Evolutionary conservation across 345 rosid species (phyloP).

Genomic region (Turritis glabra): DNA sequence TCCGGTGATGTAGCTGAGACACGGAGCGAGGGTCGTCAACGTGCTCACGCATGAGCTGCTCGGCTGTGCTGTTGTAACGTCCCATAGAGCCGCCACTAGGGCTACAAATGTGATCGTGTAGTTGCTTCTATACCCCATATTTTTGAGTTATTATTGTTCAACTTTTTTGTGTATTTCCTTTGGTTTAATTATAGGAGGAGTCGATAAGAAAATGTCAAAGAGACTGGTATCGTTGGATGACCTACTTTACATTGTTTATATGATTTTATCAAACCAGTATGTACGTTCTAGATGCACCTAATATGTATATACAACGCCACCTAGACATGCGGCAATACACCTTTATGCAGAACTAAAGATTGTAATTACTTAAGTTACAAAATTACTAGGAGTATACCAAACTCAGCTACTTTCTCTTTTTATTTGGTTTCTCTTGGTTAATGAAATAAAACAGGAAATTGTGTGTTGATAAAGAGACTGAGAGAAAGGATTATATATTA

Average conservation of each 20-base stretch:
- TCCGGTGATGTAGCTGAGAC: slow-evolving; percentile 59
- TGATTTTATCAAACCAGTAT: background rate
- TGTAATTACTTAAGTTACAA: background rate
- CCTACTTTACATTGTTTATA: slow-evolving; percentile 31
- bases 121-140: slow-evolving; percentile 36
- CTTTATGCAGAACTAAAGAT: background rate
- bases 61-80: slow-evolving; percentile 39
- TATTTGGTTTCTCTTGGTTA: slow-evolving; percentile 2
- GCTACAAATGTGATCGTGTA: slow-evolving; percentile 33
- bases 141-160: slow-evolving; percentile 10
- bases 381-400: slow-evolving; percentile 26
- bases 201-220: slow-evolving; percentile 20
- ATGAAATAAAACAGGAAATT: background rate
- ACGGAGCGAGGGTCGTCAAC: slow-evolving; percentile 49
- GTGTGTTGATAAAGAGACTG: slow-evolving; percentile 5
- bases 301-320: background rate
- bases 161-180: background rate
- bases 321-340: background rate
- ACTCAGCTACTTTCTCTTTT: slow-evolving; percentile 28
- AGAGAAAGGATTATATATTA: slow-evolving; percentile 1
- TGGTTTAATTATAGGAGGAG: slow-evolving; percentile 20
- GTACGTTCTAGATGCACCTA: slow-evolving; percentile 22
- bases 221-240: slow-evolving; percentile 33
- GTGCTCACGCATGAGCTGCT: slow-evolving; percentile 45
- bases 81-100: slow-evolving; percentile 42